Evolutionary conservation across 345 rosid genomes (phyloP).

Genomic region (Lumnitzera littorea): DNA sequence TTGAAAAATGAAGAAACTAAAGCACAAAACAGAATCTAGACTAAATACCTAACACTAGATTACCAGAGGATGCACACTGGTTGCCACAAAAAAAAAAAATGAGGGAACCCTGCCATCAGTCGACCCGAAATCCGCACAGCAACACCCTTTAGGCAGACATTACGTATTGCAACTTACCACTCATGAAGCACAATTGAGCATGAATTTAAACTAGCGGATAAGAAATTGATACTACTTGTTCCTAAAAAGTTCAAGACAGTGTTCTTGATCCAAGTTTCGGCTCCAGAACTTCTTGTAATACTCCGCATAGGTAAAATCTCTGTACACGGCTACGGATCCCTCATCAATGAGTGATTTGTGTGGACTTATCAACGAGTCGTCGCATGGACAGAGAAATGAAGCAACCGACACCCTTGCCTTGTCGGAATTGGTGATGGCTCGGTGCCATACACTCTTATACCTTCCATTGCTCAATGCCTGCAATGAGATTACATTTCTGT

Average conservation of each 20-base stretch:
- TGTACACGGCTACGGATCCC: conserved; percentile 44
- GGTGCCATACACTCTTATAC: conserved; percentile 87
- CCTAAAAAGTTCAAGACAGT: conserved; percentile 73
- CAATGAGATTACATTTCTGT: conserved; percentile 2
- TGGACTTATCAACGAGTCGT: conserved; percentile 60
- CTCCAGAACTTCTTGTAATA: conserved; percentile 90
- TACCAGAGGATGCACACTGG: too few relatives aligned
- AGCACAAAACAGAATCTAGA: too few relatives aligned
- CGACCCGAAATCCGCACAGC: too few relatives aligned
- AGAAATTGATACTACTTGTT: conserved; percentile 9
- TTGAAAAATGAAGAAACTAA: too few relatives aligned
- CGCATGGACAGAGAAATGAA: conserved; percentile 65
- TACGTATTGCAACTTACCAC: background rate
- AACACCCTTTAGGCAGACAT: too few relatives aligned
- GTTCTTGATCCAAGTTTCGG: conserved; percentile 73
- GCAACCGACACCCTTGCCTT: conserved; percentile 64
- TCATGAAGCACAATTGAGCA: background rate
- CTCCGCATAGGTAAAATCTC: conserved; percentile 73
- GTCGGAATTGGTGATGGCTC: conserved; percentile 61
- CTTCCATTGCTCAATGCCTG: conserved; percentile 83
- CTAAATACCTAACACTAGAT: too few relatives aligned
- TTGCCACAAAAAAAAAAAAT: too few relatives aligned
- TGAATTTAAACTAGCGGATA: background rate
- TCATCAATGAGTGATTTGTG: conserved; percentile 34
- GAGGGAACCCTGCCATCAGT: too few relatives aligned